Percentiles rank a stretch among this genome's conserved stretches.
These are phyloP conservation scores for Cardiospermum halicacabum DNA, from an alignment of 345 rosid genomes.

Conservation along the genomic window DNA sequence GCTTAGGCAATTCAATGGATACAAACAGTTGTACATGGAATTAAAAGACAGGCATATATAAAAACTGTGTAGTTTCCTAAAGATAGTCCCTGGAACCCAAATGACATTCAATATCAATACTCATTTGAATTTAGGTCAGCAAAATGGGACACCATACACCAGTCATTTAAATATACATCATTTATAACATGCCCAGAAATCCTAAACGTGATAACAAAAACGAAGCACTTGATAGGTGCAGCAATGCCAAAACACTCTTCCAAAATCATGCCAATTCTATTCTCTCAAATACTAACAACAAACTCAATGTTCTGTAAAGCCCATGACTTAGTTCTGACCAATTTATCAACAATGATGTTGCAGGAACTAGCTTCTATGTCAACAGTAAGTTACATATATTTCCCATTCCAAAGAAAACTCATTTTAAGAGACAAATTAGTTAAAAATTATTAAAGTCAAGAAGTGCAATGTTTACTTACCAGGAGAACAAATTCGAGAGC, in stretches of 20 bases:
- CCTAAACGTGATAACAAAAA: neutral
- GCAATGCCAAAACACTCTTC: neutral
- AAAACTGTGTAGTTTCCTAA: too few species aligned
- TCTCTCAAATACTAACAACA: neutral
- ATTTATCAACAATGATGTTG: neutral
- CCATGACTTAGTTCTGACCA: neutral
- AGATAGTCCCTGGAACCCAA: too few species aligned
- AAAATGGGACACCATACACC: neutral
- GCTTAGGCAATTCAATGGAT: too few species aligned
- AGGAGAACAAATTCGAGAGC: constrained; percentile 59
- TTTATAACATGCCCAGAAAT: neutral
- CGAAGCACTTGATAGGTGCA: neutral
- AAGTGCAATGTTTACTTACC: constrained; percentile 37
- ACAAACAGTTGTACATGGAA: too few species aligned
- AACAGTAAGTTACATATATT: neutral
- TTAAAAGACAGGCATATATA: too few species aligned
- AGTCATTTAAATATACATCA: neutral
- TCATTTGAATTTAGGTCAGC: neutral
- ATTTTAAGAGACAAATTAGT: neutral
- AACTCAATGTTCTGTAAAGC: neutral
- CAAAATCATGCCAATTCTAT: neutral
- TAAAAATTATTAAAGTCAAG: neutral
- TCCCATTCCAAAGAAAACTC: neutral
- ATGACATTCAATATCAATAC: too few species aligned
- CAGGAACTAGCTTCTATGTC: neutral